phyloP scores from a whole-genome alignment of 2,329 filamentous ascomycete species.

The Colletotrichum coccodes region DNA sequence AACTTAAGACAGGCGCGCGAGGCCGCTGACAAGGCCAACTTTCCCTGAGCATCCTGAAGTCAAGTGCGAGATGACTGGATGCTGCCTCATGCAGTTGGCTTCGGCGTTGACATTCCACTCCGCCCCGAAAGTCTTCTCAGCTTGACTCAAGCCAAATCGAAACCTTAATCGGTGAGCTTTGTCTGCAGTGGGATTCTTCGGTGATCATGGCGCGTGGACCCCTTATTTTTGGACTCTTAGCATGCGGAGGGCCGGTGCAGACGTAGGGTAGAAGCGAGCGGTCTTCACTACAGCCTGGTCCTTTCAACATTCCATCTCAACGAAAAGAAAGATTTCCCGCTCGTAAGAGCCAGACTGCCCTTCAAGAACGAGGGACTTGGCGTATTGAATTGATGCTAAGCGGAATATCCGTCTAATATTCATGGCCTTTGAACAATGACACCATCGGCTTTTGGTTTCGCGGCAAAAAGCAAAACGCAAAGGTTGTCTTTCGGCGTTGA shows the following conservation, averaged over 20 bases:
- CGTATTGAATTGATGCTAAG: too few species aligned
- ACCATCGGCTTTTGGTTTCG: too few species aligned
- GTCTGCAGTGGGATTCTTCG: neutral
- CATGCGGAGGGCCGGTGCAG: neutral
- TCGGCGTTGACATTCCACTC: neutral
- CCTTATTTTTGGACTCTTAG: neutral
- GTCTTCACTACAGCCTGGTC: neutral
- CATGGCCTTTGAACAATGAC: too few species aligned
- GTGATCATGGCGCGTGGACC: neutral
- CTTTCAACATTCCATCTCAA: neutral
- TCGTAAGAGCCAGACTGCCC: too few species aligned
- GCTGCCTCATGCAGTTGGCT: neutral
- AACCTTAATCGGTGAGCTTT: slow-evolving; percentile 11
- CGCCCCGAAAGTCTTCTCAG: neutral
- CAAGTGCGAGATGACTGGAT: neutral
- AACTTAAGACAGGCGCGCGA: neutral
- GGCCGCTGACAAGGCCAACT: slow-evolving; percentile 1
- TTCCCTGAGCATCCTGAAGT: neutral
- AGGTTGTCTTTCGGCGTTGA: too few species aligned
- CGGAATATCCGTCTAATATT: too few species aligned
- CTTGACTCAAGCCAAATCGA: neutral
- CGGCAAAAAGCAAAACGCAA: too few species aligned
- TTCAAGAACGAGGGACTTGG: too few species aligned
- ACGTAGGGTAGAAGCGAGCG: neutral
- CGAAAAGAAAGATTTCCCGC: too few species aligned